phyloP scores from a whole-genome alignment of 78 protist genomes.

The Isochrysis galbana region DNA sequence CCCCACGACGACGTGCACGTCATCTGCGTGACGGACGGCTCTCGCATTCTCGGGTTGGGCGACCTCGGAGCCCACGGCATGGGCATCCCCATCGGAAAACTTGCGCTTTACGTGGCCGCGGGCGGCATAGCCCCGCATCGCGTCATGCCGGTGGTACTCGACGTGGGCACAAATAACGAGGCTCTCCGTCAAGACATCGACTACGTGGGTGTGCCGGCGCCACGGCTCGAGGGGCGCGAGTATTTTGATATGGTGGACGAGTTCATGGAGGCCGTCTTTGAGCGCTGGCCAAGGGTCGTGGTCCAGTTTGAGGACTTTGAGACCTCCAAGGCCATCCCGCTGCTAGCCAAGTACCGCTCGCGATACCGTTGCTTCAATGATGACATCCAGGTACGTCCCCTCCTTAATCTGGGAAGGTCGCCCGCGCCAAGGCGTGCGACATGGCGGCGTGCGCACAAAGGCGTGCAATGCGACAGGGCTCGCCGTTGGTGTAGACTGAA shows the following conservation, averaged over 20 bases:
- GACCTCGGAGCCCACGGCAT: slow-evolving; percentile 95
- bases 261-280: slow-evolving; percentile 17
- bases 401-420: too few relatives aligned
- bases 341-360: slow-evolving; percentile 80
- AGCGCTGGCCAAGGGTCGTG: slow-evolving; percentile 47
- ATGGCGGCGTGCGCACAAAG: too few relatives aligned
- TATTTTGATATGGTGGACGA: slow-evolving; percentile 82
- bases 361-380: slow-evolving; percentile 91
- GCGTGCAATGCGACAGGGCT: too few relatives aligned
- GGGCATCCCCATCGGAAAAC: slow-evolving; percentile 96
- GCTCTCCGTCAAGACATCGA: slow-evolving; percentile 67
- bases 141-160: slow-evolving; percentile 90
- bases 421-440: too few relatives aligned
- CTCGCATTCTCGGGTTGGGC: slow-evolving; percentile 95
- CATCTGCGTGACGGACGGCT: slow-evolving; percentile 89
- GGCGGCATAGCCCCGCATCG: slow-evolving; percentile 65
- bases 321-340: slow-evolving; percentile 45
- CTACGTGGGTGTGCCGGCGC: slow-evolving; percentile 83
- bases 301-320: slow-evolving; percentile 93
- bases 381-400: too few relatives aligned
- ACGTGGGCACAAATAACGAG: slow-evolving; percentile 89
- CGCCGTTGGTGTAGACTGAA: too few relatives aligned
- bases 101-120: slow-evolving; percentile 54
- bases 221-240: slow-evolving; percentile 60
- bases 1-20: not conserved